phyloP scores from a whole-genome alignment of 176 grass and related monocot species.

The Zizania latifolia region DNA sequence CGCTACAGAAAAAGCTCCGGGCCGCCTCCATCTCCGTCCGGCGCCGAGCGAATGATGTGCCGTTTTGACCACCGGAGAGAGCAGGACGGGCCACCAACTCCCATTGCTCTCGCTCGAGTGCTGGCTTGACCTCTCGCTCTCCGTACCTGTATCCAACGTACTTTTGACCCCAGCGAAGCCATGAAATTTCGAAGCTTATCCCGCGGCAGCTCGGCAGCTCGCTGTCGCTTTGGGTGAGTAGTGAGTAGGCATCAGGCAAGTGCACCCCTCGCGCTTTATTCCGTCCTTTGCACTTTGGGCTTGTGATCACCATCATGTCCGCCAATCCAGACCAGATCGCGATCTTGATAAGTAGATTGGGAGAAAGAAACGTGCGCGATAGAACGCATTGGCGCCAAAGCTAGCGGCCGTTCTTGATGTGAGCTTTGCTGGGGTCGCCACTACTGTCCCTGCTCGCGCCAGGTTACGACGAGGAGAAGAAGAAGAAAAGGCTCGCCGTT shows the following conservation, averaged over 20 bases:
- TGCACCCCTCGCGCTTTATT: not conserved
- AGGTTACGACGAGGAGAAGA: not conserved
- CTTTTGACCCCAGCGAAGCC: not conserved
- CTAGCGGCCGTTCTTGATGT: not conserved
- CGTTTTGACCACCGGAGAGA: not conserved
- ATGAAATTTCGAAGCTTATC: constrained; percentile 17
- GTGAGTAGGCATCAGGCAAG: not conserved
- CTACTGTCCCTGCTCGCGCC: not conserved
- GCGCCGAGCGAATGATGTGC: not conserved
- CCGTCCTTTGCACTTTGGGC: not conserved
- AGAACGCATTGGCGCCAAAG: not conserved
- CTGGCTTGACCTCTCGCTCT: not conserved
- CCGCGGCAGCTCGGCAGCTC: too few relatives aligned
- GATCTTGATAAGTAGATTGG: not conserved
- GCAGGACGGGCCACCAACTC: not conserved
- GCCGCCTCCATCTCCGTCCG: not conserved
- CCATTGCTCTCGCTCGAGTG: not conserved
- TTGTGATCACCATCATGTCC: not conserved
- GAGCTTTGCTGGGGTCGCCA: not conserved
- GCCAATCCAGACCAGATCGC: too few relatives aligned
- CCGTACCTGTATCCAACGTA: not conserved
- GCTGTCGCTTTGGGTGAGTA: not conserved
- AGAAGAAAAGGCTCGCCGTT: not conserved
- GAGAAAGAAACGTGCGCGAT: not conserved
- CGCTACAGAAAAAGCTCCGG: not conserved